phyloP scores from a whole-genome alignment of 345 rosid genomes.

The Kernera saxatilis region DNA sequence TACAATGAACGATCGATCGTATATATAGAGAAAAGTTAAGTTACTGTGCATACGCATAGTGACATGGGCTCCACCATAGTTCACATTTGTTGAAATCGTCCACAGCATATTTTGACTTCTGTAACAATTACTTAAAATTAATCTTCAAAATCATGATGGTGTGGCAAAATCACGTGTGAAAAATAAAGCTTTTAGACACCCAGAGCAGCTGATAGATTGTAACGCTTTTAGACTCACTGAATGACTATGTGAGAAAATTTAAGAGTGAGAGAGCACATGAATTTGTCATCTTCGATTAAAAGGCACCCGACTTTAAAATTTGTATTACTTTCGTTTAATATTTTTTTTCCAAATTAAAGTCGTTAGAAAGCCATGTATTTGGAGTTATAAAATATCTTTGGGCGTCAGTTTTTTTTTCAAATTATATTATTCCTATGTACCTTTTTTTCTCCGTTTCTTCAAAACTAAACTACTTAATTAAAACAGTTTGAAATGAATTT shows the following conservation, averaged over 20 bases:
- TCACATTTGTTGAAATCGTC: too few relatives aligned
- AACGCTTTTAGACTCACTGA: not conserved
- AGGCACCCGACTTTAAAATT: not conserved
- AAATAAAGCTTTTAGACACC: not conserved
- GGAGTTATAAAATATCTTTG: not conserved
- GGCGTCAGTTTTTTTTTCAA: not conserved
- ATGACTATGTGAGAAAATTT: not conserved
- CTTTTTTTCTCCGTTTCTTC: not conserved
- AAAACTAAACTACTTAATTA: not conserved
- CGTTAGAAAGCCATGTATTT: not conserved
- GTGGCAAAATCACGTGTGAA: not conserved
- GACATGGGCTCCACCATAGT: too few relatives aligned
- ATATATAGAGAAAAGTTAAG: too few relatives aligned
- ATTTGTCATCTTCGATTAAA: not conserved
- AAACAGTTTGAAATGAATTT: not conserved
- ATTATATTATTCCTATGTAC: not conserved
- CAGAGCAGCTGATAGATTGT: not conserved
- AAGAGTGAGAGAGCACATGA: not conserved
- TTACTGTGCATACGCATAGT: too few relatives aligned
- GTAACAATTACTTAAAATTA: not conserved
- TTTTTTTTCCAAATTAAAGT: not conserved
- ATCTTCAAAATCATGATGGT: not conserved
- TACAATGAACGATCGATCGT: too few relatives aligned
- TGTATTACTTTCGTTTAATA: not conserved
- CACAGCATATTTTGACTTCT: too few relatives aligned